These are phyloP conservation scores for Dactylellina leptospora DNA, from an alignment of 2,329 filamentous ascomycete genomes.

Conservation along the genomic window DNA sequence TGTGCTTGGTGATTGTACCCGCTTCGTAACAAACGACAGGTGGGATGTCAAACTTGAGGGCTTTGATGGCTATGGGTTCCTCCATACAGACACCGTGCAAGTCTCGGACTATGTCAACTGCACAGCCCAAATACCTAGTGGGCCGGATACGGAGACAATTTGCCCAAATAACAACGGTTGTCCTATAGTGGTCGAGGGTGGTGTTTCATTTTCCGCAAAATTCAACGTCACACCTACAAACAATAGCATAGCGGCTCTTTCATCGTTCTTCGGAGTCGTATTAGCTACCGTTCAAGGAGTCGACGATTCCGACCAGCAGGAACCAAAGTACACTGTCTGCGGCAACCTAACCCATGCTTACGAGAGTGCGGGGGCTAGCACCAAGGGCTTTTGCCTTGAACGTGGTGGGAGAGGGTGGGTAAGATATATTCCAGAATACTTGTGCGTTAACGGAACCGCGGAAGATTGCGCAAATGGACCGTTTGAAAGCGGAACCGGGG, in stretches of 20 bases:
- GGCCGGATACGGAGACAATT: too few species aligned
- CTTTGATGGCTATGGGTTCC: not conserved
- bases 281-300: not conserved
- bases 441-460: conserved; percentile 10
- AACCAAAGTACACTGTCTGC: not conserved
- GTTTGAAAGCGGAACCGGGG: conserved; percentile 15
- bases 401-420: not conserved
- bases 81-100: conserved; percentile 1
- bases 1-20: conserved; percentile 2
- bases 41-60: not conserved
- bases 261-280: conserved; percentile 6
- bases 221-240: conserved; percentile 10
- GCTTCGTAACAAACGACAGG: conserved; percentile 10
- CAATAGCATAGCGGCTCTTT: not conserved
- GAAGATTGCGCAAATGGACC: conserved; percentile 23
- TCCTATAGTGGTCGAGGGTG: not conserved
- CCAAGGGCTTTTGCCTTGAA: not conserved
- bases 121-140: too few species aligned
- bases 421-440: not conserved
- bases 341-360: not conserved
- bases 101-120: not conserved
- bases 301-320: not conserved
- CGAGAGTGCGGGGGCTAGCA: not conserved
- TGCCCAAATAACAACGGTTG: not conserved
- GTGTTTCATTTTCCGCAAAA: not conserved